These are phyloP conservation scores for Perkinsela sp. DNA, from an alignment of 208 protist genomes.

Conservation along the genomic window DNA sequence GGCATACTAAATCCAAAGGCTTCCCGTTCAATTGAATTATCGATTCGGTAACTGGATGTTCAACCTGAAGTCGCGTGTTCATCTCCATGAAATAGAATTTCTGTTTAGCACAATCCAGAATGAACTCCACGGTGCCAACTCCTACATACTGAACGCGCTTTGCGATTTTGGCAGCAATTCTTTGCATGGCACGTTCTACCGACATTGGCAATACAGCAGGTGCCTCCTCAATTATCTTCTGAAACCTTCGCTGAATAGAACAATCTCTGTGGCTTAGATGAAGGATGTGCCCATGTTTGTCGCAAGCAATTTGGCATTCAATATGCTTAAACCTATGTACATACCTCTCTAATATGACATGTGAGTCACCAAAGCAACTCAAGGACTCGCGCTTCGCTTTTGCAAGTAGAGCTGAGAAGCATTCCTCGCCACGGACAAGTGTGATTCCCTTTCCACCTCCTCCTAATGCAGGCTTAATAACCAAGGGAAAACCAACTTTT, in stretches of 20 bases:
- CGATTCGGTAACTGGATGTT: constrained; percentile 83
- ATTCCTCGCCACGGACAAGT: constrained; percentile 16
- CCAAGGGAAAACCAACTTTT: constrained; percentile 5
- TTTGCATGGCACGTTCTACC: constrained; percentile 31
- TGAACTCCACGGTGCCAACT: constrained; percentile 90
- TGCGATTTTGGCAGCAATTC: constrained; percentile 29
- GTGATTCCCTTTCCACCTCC: constrained; percentile 42
- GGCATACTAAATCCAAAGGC: constrained; percentile 70
- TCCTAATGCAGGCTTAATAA: neutral
- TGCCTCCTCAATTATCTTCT: constrained; percentile 77
- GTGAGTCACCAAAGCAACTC: constrained; percentile 65
- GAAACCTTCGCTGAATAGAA: constrained; percentile 76
- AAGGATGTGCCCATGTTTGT: constrained; percentile 57
- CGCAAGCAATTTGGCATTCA: constrained; percentile 74
- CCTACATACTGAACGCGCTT: constrained; percentile 65
- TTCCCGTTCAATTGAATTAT: constrained; percentile 23
- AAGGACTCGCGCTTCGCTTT: constrained; percentile 47
- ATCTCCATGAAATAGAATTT: constrained; percentile 95
- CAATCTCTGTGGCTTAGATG: constrained; percentile 82
- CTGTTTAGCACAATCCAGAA: constrained; percentile 47
- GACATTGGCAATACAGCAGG: constrained; percentile 21
- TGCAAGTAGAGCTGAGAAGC: constrained; percentile 20
- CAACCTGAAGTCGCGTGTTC: constrained; percentile 90
- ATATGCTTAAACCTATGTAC: constrained; percentile 59
- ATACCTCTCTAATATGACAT: constrained; percentile 72